These are phyloP conservation scores for Sphaerulina vaccinii DNA, from an alignment of 2,329 filamentous ascomycete species.

Conservation along the genomic window DNA sequence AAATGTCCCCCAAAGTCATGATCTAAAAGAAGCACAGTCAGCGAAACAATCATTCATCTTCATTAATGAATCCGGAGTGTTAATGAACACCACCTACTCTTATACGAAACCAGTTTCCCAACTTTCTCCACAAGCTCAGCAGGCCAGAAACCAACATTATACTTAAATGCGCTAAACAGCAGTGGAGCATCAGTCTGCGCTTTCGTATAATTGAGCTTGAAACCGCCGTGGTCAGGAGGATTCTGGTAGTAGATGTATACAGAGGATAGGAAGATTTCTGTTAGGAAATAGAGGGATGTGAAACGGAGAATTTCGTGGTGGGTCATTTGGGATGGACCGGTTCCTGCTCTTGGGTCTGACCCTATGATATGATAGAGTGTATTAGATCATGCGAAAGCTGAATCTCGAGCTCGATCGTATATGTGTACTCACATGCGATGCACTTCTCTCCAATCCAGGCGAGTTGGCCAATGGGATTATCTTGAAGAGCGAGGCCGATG, in stretches of 20 bases:
- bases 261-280: slow-evolving; percentile 2
- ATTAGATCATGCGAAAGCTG: neutral
- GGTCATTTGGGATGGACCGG: slow-evolving; percentile 30
- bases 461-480: slow-evolving; percentile 46
- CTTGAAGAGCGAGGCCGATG: slow-evolving; percentile 42
- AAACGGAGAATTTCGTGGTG: slow-evolving; percentile 21
- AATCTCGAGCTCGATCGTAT: no score
- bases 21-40: neutral
- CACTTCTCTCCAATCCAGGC: slow-evolving; percentile 46
- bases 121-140: slow-evolving; percentile 32
- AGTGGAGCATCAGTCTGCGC: slow-evolving; percentile 16
- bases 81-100: slow-evolving; percentile 14
- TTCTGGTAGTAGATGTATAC: slow-evolving; percentile 9
- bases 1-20: slow-evolving; percentile 19
- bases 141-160: slow-evolving; percentile 24
- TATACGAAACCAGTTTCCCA: slow-evolving; percentile 40
- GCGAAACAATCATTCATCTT: neutral
- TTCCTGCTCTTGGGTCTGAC: slow-evolving; percentile 27
- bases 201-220: slow-evolving; percentile 8
- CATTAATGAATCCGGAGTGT: no score
- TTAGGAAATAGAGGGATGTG: slow-evolving; percentile 5
- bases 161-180: slow-evolving; percentile 18
- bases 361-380: slow-evolving; percentile 21
- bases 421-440: slow-evolving; percentile 5
- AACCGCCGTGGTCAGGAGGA: slow-evolving; percentile 3